phyloP scores from a whole-genome alignment of 805 yeast species.

The Lachancea kluyveri region DNA sequence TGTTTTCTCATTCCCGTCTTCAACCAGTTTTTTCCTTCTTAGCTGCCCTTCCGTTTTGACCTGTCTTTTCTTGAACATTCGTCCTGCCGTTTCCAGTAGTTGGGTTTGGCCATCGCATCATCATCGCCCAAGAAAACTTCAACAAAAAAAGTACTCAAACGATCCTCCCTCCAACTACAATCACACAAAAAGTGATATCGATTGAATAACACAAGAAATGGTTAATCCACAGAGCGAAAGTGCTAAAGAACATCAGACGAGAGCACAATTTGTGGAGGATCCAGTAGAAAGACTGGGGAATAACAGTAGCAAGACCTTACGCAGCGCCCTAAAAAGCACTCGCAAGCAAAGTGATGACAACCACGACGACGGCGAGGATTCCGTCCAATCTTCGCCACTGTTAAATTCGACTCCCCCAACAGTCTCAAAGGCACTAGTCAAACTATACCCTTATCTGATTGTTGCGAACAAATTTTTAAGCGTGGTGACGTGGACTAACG shows the following conservation, averaged over 20 bases:
- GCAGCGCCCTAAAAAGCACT: slow-evolving; percentile 21
- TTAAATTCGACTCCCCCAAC: slow-evolving; percentile 87
- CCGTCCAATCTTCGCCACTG: slow-evolving; percentile 63
- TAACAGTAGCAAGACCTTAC: slow-evolving; percentile 20
- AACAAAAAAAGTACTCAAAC: too few species aligned
- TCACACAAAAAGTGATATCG: too few species aligned
- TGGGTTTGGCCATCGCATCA: too few species aligned
- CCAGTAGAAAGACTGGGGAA: slow-evolving; percentile 24
- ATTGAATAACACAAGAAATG: too few species aligned
- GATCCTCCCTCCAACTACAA: too few species aligned
- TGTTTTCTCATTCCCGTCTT: too few species aligned
- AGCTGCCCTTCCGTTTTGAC: too few species aligned
- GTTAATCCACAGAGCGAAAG: slow-evolving; percentile 5
- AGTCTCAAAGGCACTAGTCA: slow-evolving; percentile 74
- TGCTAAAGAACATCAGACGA: slow-evolving; percentile 16
- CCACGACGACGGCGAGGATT: slow-evolving; percentile 7
- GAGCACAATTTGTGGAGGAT: slow-evolving; percentile 25
- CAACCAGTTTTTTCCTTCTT: too few species aligned
- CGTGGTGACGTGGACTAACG: slow-evolving; percentile 86
- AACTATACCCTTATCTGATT: slow-evolving; percentile 79
- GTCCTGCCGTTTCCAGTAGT: too few species aligned
- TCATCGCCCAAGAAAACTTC: too few species aligned
- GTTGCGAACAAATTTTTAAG: slow-evolving; percentile 64
- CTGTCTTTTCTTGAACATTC: too few species aligned
- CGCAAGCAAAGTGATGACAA: slow-evolving; percentile 8